These are phyloP conservation scores for Creolimax fragrantissima DNA, from an alignment of 78 protist species.

Conservation along the genomic window DNA sequence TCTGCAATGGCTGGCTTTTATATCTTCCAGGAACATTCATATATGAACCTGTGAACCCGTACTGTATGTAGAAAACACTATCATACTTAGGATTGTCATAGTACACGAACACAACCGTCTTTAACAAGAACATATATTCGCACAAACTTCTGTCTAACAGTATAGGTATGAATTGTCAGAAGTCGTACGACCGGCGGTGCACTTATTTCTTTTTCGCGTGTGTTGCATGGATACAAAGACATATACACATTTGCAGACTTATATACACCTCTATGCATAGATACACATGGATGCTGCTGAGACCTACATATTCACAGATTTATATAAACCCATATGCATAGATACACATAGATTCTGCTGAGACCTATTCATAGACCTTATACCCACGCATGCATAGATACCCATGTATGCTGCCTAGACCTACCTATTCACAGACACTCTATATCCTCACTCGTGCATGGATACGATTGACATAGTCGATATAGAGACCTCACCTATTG, in stretches of 20 bases:
- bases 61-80: neutral
- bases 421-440: neutral
- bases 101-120: neutral
- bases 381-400: neutral
- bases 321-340: neutral
- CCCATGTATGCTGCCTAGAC: neutral
- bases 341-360: neutral
- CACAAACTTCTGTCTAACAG: neutral
- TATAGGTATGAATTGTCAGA: neutral
- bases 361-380: no score
- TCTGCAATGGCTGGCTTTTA: neutral
- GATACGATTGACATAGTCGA: neutral
- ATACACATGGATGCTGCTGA: neutral
- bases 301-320: neutral
- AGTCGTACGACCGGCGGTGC: neutral
- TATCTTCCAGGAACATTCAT: neutral
- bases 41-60: neutral
- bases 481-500: no score
- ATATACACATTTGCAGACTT: neutral
- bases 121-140: neutral
- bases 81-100: no score
- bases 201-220: neutral
- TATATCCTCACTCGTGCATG: neutral
- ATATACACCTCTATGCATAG: neutral
- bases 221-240: neutral